These are phyloP conservation scores for Pythium aquatile DNA, from an alignment of 352 stramenopile species.

Conservation along the genomic window DNA sequence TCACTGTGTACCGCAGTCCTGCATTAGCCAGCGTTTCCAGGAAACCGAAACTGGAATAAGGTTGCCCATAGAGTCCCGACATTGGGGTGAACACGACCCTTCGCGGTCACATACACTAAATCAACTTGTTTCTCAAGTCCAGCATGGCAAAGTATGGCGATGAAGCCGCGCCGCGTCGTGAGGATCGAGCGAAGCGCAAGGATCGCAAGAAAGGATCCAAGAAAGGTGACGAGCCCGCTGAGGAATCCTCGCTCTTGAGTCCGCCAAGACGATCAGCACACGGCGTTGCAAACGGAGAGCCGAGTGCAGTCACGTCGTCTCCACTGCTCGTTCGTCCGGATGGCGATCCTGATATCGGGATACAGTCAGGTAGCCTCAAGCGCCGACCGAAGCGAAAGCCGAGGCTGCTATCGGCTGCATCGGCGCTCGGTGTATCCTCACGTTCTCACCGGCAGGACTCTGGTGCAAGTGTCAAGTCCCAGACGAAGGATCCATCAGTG, in stretches of 20 bases:
- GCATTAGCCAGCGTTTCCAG: conserved; percentile 13
- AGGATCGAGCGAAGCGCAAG: neutral
- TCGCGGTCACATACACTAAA: neutral
- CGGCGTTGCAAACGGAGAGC: conserved; percentile 25
- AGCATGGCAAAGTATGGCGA: conserved; percentile 4
- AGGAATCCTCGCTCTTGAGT: conserved; percentile 5
- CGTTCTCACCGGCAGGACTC: neutral
- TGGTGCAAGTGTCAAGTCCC: neutral
- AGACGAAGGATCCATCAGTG: neutral
- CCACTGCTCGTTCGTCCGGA: conserved; percentile 35
- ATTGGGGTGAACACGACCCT: neutral
- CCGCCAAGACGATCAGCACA: neutral
- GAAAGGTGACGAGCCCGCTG: neutral
- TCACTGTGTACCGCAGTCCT: conserved; percentile 59
- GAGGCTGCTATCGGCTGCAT: neutral
- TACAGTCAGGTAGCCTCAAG: neutral
- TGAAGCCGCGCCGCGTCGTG: neutral
- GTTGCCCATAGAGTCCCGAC: conserved; percentile 10
- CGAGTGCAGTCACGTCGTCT: conserved; percentile 35
- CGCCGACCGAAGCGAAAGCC: conserved; percentile 10
- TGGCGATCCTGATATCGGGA: neutral
- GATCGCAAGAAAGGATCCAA: conserved; percentile 1
- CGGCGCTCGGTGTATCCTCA: neutral
- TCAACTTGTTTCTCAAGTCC: neutral
- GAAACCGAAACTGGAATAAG: conserved; percentile 17